Conservation (phyloP, 1,139 yeast species). For the Magnusiomyces paraingens region DNA sequence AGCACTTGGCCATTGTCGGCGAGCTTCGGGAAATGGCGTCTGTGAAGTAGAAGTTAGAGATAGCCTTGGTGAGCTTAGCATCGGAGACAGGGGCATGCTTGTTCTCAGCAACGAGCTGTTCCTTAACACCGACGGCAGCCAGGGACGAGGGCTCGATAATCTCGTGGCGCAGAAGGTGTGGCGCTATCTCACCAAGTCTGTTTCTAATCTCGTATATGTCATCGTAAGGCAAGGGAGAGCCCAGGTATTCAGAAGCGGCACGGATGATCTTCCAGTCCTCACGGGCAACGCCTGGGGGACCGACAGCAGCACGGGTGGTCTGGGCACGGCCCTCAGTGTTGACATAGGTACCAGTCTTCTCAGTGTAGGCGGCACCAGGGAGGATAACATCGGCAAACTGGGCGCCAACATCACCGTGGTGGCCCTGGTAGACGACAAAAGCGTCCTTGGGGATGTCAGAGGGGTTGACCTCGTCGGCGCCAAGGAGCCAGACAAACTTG, state of each 20-base stretch:
- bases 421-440: slow-evolving; percentile 86
- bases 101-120: slow-evolving; percentile 37
- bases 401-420: slow-evolving; percentile 89
- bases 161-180: slow-evolving; percentile 72
- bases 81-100: slow-evolving; percentile 41
- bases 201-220: slow-evolving; percentile 62
- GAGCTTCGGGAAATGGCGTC: slow-evolving; percentile 84
- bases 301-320: slow-evolving; percentile 78
- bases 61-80: slow-evolving; percentile 51
- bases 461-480: slow-evolving; percentile 74
- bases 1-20: slow-evolving; percentile 83
- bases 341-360: slow-evolving; percentile 80
- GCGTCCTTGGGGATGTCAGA: slow-evolving; percentile 76
- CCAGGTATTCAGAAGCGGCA: slow-evolving; percentile 75
- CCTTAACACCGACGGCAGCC: slow-evolving; percentile 53
- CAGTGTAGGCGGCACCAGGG: slow-evolving; percentile 88
- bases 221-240: slow-evolving; percentile 69
- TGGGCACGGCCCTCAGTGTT: slow-evolving; percentile 91
- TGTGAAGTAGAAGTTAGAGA: slow-evolving; percentile 80
- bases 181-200: slow-evolving; percentile 73
- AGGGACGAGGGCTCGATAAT: slow-evolving; percentile 60
- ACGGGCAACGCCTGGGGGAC: slow-evolving; percentile 88
- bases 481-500: slow-evolving; percentile 72
- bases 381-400: slow-evolving; percentile 81
- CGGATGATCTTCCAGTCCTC: slow-evolving; percentile 89